Evolutionary conservation across 2,329 filamentous ascomycete genomes (phyloP), one percentile per base, ranked within the genome.

Genomic region (Decorospora gaudefroyi): DNA sequence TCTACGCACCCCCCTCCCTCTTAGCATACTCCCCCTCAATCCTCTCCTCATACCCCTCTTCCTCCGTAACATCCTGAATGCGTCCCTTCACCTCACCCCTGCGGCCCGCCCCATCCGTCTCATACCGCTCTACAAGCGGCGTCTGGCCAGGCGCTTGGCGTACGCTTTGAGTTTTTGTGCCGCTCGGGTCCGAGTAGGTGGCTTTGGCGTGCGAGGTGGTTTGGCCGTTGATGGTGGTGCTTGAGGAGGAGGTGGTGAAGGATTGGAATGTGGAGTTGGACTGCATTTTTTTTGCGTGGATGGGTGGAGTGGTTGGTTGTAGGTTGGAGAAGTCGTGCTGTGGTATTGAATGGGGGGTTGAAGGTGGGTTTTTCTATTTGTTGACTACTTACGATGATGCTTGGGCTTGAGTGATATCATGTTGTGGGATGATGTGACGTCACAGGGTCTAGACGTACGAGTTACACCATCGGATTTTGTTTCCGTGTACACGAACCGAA

Each of bases 21-120:
- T 74, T 74, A 2, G 71, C 72, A 57, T 74, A 74, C 49, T 74
- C 72, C 1, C 72, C 71, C 54, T 74, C 70, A 50, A 74, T 74
- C 15, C 59, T 61, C 55, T 74, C 68, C 46, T 69, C 67, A 49
- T 72, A 74, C 40, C 67, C 29, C 34, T 69, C 61, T 28, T 64
- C 51, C 15, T 65, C 62, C 1, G 60, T 68, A 22, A 68, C 66
- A 49, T 69, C 66, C 35, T 62, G 49, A n/a, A 69, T 66, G 19
- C 64, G 47, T n/a, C n/a, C n/a, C n/a, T n/a, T n/a, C n/a, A n/a
- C n/a, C n/a, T n/a, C n/a, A n/a, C n/a, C n/a, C n/a, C n/a, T n/a
- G n/a, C n/a, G n/a, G n/a, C 66, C 65, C 0, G 45, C 17, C 10
- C 19, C 38, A 46, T 67, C 64, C 9, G 56, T 52, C 42, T 64